phyloP scores from a whole-genome alignment of 2,329 filamentous ascomycete genomes.

The Fusarium pseudonygamai region DNA sequence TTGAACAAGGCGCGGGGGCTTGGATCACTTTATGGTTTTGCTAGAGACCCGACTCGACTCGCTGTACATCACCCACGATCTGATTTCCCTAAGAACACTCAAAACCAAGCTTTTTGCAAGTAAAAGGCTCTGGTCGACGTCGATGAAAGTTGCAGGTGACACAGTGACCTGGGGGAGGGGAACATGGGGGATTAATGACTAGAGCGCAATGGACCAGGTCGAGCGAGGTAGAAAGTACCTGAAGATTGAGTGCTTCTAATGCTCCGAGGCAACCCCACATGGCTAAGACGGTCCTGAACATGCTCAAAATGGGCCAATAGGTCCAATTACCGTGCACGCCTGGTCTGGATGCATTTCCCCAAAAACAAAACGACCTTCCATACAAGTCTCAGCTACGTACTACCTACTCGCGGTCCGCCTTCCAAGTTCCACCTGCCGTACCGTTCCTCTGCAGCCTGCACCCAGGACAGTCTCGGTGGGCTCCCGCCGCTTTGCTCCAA shows the following conservation, averaged over 20 bases:
- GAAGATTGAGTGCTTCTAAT: slow-evolving; percentile 1
- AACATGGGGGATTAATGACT: slow-evolving; percentile 21
- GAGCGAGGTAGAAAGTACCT: slow-evolving; percentile 26
- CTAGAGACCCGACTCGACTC: background rate
- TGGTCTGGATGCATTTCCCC: slow-evolving; percentile 14
- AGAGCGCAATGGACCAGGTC: slow-evolving; percentile 6
- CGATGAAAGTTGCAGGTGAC: slow-evolving; percentile 41
- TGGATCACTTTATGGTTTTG: slow-evolving; percentile 15
- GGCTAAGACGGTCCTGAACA: slow-evolving; percentile 1
- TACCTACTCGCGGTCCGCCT: background rate
- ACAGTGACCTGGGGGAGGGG: slow-evolving; percentile 28
- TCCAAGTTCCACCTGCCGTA: slow-evolving; percentile 11
- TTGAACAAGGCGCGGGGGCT: slow-evolving; percentile 7
- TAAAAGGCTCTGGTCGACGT: slow-evolving; percentile 34
- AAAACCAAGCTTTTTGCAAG: slow-evolving; percentile 11
- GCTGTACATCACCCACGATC: background rate
- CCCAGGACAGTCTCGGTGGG: slow-evolving; percentile 20
- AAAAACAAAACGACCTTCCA: slow-evolving; percentile 17
- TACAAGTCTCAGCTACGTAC: slow-evolving; percentile 15
- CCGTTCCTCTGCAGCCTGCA: slow-evolving; percentile 22
- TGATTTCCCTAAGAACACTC: background rate
- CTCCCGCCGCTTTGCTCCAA: slow-evolving; percentile 21
- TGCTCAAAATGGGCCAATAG: background rate
- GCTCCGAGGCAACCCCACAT: slow-evolving; percentile 36
- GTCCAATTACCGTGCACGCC: slow-evolving; percentile 8